Evolutionary conservation across 176 grass and related monocot species (phyloP).

Genomic region (Avena insularis): DNA sequence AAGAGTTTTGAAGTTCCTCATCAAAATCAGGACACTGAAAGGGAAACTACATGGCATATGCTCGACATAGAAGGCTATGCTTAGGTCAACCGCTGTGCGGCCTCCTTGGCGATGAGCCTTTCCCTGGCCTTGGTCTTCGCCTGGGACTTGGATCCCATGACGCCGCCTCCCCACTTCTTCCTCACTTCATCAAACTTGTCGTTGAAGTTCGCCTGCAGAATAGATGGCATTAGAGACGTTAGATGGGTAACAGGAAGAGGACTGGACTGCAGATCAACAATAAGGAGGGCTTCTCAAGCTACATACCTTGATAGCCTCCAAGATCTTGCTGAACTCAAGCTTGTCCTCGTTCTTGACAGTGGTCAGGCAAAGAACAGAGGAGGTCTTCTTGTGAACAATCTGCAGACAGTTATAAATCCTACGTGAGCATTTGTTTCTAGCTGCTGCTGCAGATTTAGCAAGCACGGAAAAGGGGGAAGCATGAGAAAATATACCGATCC

Average conservation of each 20-base stretch:
- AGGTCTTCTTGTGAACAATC: slow-evolving; percentile 84
- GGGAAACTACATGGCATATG: slow-evolving; percentile 17
- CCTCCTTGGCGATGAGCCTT: slow-evolving; percentile 73
- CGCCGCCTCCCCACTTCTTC: slow-evolving; percentile 73
- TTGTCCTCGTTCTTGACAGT: slow-evolving; percentile 86
- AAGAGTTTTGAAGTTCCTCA: neutral
- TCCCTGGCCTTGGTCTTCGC: slow-evolving; percentile 79
- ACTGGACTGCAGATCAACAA: neutral
- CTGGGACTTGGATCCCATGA: slow-evolving; percentile 77
- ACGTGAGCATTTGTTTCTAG: neutral
- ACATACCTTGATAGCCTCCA: slow-evolving; percentile 73
- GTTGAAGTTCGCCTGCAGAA: slow-evolving; percentile 63
- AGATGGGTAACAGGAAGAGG: neutral
- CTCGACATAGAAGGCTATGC: neutral
- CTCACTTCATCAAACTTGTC: slow-evolving; percentile 71
- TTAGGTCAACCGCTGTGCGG: slow-evolving; percentile 70
- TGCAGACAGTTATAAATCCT: neutral
- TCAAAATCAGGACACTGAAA: slow-evolving; percentile 40
- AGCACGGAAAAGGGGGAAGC: neutral
- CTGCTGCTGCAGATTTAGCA: neutral
- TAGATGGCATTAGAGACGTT: neutral
- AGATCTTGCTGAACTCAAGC: slow-evolving; percentile 84
- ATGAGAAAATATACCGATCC: slow-evolving; percentile 48
- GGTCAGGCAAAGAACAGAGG: slow-evolving; percentile 69
- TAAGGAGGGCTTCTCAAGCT: neutral